Conservation (phyloP, 2,329 filamentous ascomycete species). For the Elsinoe perseae region DNA sequence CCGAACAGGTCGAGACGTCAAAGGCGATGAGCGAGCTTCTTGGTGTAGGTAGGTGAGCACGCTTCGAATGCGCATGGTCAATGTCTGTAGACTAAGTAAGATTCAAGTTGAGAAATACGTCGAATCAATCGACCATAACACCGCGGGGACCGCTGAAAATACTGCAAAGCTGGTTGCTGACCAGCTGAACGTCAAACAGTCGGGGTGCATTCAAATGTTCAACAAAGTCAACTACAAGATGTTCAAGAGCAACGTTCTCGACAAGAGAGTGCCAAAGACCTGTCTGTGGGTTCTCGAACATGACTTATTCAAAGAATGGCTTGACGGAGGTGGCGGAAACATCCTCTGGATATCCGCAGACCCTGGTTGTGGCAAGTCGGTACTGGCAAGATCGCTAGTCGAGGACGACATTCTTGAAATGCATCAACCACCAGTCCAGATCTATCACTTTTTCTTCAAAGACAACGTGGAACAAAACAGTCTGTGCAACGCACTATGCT, state of each 20-base stretch:
- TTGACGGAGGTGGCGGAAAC: no score
- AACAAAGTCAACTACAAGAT: slow-evolving; percentile 26
- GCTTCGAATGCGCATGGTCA: no score
- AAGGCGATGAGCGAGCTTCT: not conserved
- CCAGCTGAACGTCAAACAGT: not conserved
- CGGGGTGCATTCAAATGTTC: slow-evolving; percentile 20
- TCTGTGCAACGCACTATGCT: slow-evolving; percentile 28
- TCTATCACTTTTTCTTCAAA: slow-evolving; percentile 35
- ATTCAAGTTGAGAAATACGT: not conserved
- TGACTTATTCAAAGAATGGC: slow-evolving; percentile 26
- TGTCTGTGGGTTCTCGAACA: slow-evolving; percentile 31
- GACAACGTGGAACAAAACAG: slow-evolving; percentile 31
- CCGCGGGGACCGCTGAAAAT: not conserved
- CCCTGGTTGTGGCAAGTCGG: slow-evolving; percentile 15
- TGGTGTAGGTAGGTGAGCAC: not conserved
- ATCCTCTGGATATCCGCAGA: no score
- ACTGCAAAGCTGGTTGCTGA: not conserved
- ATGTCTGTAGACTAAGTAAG: not conserved
- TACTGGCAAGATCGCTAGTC: slow-evolving; percentile 31
- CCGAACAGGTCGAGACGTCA: not conserved
- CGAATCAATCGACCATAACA: not conserved
- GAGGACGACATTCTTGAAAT: slow-evolving; percentile 22
- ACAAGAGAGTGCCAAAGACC: slow-evolving; percentile 25
- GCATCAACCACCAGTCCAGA: slow-evolving; percentile 15
- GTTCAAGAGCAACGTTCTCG: slow-evolving; percentile 29